These are phyloP conservation scores for barley (Hordeum vulgare) DNA, from an alignment of 176 grass and related monocot genomes.

Conservation along the genomic window DNA sequence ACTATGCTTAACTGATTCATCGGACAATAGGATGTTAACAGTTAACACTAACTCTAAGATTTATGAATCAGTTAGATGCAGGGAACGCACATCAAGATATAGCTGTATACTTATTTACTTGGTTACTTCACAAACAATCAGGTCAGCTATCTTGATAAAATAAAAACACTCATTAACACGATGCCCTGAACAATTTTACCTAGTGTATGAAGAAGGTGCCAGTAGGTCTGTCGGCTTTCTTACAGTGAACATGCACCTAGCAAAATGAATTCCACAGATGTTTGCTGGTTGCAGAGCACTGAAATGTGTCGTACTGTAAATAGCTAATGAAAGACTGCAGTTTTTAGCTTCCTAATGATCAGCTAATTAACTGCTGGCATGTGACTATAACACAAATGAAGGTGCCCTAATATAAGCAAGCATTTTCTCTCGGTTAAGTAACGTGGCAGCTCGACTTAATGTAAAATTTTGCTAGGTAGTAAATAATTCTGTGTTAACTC, in stretches of 20 bases:
- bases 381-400: background rate
- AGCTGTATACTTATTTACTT: background rate
- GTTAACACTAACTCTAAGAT: background rate
- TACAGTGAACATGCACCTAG: background rate
- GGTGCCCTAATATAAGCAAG: background rate
- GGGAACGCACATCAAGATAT: background rate
- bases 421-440: background rate
- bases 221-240: slow-evolving; percentile 4
- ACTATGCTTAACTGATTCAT: slow-evolving; percentile 1
- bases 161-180: background rate
- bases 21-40: background rate
- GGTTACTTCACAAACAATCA: background rate
- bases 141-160: background rate
- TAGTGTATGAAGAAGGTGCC: background rate
- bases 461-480: background rate
- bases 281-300: background rate
- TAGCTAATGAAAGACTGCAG: background rate
- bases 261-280: background rate
- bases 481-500: slow-evolving; percentile 7
- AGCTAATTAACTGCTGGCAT: background rate
- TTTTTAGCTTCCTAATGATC: background rate
- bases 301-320: background rate
- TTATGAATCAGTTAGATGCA: background rate
- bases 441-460: background rate
- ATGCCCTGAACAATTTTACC: background rate